Base-by-base conservation (phyloP, 495 filamentous ascomycete genomes). In the Patellaria atrata region DNA sequence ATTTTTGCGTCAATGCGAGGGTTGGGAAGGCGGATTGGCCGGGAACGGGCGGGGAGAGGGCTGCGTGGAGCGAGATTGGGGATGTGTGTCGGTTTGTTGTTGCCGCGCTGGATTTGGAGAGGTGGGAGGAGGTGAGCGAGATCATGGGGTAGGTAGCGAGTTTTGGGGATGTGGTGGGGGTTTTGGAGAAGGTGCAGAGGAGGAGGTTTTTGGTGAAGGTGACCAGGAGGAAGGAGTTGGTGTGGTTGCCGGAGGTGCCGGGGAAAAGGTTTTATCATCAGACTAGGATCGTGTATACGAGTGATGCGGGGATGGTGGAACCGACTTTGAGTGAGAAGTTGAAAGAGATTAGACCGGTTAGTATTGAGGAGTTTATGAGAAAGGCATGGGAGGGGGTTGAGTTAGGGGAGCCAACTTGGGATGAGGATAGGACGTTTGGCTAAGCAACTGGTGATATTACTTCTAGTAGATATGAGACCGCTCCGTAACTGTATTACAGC, bases 191-290 rank as follows among this genome's bases (percentile, higher is more conserved):
- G 22, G 43, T 46, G n/a, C 35, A 38, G 28, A 28, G 38, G 6
- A 22, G 43, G 17, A 43, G 38, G 38, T 34, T 46, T 19, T 30
- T 49, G 31, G 27, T 34, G 14, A 37, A 28, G 22, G 27, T 34
- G 23, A 49, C 37, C 22, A 25, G 9, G 2, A 5, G 41, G 7
- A 33, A 38, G n/a, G 38, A 42, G 13, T 33, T 49, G 31, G 15
- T 7, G 12, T 15, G 32, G 19, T 18, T 27, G 34, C 15, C n/a
- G 3, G 33, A 37, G 13, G 38, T 29, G 13, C 27, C 43, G 17
- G 32, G 20, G 13, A 46, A 46, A 43, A 15, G 14, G 14, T 49
- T 49, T 26, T 49, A 49, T 30, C 38, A 49, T 16, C 46, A 49
- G 43, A 13, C 19, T 8, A 16, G 46, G 10, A 27, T 49, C 11